Percentiles rank a stretch among this genome's conserved stretches.
phyloP scores from a whole-genome alignment of 768 basidiomycete species.

The Trametes meyenii region DNA sequence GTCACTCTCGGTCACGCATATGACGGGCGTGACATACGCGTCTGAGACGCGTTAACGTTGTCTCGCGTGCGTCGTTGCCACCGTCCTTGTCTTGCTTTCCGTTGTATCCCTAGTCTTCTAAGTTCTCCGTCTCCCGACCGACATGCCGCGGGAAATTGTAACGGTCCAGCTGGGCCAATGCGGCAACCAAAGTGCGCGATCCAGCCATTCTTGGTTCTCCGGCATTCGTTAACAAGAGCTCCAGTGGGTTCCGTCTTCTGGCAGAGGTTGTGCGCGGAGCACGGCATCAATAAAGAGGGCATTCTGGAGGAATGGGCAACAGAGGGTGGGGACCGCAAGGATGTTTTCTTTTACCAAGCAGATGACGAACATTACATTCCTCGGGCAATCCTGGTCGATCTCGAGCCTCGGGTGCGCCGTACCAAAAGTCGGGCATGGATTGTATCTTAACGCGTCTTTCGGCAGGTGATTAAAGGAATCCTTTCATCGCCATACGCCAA shows the following conservation, averaged over 20 bases:
- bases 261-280: constrained; percentile 97
- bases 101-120: constrained; percentile 9
- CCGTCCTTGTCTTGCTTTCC: constrained; percentile 1
- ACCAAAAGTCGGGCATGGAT: constrained; percentile 29
- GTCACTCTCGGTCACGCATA: constrained; percentile 21
- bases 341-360: constrained; percentile 99
- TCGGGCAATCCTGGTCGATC: constrained; percentile 92
- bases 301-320: constrained; percentile 97
- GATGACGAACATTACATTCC: constrained; percentile 99
- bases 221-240: constrained; percentile 23
- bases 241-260: constrained; percentile 97
- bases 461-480: constrained; percentile 95
- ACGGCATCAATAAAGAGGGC: constrained; percentile 95
- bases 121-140: background rate
- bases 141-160: constrained; percentile 84
- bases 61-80: background rate
- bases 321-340: constrained; percentile 94
- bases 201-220: constrained; percentile 21
- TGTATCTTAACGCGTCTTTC: background rate
- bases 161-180: constrained; percentile 89
- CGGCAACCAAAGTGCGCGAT: constrained; percentile 80
- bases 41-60: constrained; percentile 16
- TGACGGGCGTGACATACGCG: constrained; percentile 22
- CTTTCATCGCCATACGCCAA: constrained; percentile 84
- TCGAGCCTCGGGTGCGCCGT: constrained; percentile 82